A percentile compares a stretch with the other conserved stretches of the same genome.
phyloP scores from a whole-genome alignment of 495 filamentous ascomycete species.

The Extremus antarcticus region DNA sequence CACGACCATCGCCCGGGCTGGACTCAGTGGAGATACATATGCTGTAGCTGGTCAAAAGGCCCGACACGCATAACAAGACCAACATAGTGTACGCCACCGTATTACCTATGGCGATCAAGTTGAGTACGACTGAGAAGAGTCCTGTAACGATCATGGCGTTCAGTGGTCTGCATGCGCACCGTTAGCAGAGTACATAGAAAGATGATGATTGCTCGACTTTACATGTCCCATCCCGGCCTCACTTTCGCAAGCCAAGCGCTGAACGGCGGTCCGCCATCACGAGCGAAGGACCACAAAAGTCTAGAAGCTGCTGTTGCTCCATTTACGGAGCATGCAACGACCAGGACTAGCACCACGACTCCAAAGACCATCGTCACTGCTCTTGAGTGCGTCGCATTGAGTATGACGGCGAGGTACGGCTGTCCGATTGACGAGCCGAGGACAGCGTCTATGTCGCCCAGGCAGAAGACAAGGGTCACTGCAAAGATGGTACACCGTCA shows the following conservation, averaged over 20 bases:
- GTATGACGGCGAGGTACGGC: slow-evolving; percentile 47
- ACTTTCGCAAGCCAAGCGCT: slow-evolving; percentile 41
- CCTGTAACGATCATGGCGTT: slow-evolving; percentile 39
- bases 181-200: no score
- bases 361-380: slow-evolving; percentile 42
- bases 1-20: no score
- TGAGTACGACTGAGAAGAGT: slow-evolving; percentile 15
- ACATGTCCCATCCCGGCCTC: slow-evolving; percentile 38
- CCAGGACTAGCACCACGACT: slow-evolving; percentile 39
- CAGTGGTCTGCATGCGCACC: no score
- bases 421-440: slow-evolving; percentile 32
- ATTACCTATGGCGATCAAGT: slow-evolving; percentile 35
- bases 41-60: no score
- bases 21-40: no score
- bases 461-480: slow-evolving; percentile 17
- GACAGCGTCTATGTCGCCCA: slow-evolving; percentile 34
- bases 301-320: slow-evolving; percentile 46
- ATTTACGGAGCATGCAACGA: slow-evolving; percentile 41
- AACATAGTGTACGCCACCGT: no score
- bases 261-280: slow-evolving; percentile 47
- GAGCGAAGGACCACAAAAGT: slow-evolving; percentile 40
- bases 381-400: slow-evolving; percentile 36
- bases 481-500: no score
- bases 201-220: no score
- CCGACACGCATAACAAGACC: no score